Percentiles rank a stretch among this genome's conserved stretches.
Conservation (phyloP, 306 rosid species). For the Dryas drummondii region DNA sequence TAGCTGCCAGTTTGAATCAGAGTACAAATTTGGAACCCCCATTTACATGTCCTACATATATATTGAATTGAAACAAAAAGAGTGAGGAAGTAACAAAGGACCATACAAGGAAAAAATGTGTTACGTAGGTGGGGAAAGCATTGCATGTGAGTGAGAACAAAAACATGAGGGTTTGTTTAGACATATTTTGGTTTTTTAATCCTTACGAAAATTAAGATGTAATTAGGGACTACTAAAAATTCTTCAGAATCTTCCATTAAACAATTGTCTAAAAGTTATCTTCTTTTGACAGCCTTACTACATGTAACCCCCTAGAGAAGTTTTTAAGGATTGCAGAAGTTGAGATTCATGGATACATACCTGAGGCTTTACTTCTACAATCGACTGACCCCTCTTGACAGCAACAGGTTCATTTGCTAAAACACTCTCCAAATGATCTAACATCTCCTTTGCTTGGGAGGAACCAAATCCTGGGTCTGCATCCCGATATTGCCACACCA, state of each 20-base stretch:
- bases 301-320: neutral
- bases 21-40: neutral
- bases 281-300: neutral
- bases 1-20: neutral
- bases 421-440: constrained; percentile 83
- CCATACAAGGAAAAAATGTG: neutral
- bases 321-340: neutral
- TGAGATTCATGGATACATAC: constrained; percentile 27
- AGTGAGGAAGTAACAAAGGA: neutral
- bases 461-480: constrained; percentile 80
- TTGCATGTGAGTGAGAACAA: neutral
- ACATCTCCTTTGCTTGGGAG: constrained; percentile 80
- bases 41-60: neutral
- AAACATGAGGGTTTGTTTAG: no score
- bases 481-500: constrained; percentile 81
- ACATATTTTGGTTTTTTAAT: no score
- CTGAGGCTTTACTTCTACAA: constrained; percentile 85
- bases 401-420: constrained; percentile 86
- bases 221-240: no score
- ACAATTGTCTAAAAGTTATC: neutral
- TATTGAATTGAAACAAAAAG: neutral
- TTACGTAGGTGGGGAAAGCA: neutral
- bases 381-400: constrained; percentile 74
- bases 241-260: neutral
- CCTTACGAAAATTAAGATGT: no score